Evolutionary conservation across 2,329 filamentous ascomycete species (phyloP).

Genomic region (Nigrospora oryzae): DNA sequence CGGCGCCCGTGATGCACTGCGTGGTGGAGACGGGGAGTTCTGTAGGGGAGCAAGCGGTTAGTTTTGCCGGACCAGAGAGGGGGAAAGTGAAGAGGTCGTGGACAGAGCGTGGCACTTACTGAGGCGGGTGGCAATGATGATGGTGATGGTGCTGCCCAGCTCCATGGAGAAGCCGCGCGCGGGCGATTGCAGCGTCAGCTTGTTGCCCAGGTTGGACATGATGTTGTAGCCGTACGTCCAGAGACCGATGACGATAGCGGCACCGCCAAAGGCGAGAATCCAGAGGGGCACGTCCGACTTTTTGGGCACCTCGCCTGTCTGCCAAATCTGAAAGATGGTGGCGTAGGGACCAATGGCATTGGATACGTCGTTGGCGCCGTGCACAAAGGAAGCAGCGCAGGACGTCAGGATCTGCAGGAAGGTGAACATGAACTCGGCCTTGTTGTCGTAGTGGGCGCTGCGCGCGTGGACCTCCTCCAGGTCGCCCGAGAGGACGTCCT

Average conservation of each 20-base stretch:
- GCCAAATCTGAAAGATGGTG: constrained; percentile 54
- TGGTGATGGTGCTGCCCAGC: constrained; percentile 51
- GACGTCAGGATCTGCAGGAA: constrained; percentile 54
- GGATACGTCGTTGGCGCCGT: constrained; percentile 57
- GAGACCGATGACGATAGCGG: constrained; percentile 44
- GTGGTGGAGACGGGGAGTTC: constrained; percentile 56
- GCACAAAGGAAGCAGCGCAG: constrained; percentile 53
- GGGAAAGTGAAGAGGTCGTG: neutral
- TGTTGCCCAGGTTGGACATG: constrained; percentile 55
- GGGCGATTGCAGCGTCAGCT: constrained; percentile 54
- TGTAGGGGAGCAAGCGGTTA: constrained; percentile 6
- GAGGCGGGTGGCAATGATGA: constrained; percentile 55
- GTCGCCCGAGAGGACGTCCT: constrained; percentile 40
- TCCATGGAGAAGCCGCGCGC: constrained; percentile 52
- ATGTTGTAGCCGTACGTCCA: constrained; percentile 58
- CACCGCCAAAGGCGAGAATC: constrained; percentile 48
- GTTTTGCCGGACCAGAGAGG: neutral
- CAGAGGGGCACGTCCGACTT: constrained; percentile 47
- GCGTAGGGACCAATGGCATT: constrained; percentile 54
- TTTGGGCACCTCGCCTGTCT: constrained; percentile 31
- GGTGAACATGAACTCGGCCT: constrained; percentile 51
- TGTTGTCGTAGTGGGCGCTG: constrained; percentile 53
- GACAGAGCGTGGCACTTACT: constrained; percentile 19
- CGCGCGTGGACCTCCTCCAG: constrained; percentile 47
- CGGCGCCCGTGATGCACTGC: constrained; percentile 55